These are phyloP conservation scores for Irpex lacteus DNA, from an alignment of 1,284 basidiomycete species.

Conservation along the genomic window DNA sequence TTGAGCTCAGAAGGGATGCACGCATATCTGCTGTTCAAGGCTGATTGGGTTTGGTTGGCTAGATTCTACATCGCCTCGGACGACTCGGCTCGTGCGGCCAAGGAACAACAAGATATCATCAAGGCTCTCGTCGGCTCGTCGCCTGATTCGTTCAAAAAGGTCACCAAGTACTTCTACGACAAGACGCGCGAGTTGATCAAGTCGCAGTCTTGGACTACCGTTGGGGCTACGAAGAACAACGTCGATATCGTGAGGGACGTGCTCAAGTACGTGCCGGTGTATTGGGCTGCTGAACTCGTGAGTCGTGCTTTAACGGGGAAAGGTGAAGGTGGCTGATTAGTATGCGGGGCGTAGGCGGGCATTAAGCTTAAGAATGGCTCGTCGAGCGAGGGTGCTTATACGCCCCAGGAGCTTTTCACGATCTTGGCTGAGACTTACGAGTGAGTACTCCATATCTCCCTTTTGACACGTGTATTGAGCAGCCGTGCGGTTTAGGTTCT, in stretches of 20 bases:
- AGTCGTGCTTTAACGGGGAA: conserved; percentile 22
- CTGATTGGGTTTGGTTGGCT: conserved; percentile 1
- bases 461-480: not conserved
- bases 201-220: conserved; percentile 44
- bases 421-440: conserved; percentile 68
- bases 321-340: not conserved
- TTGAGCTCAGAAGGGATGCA: not conserved
- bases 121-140: conserved; percentile 41
- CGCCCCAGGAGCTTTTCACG: conserved; percentile 57
- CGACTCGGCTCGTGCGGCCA: conserved; percentile 34
- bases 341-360: conserved; percentile 49
- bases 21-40: not conserved
- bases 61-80: conserved; percentile 59
- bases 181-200: conserved; percentile 57
- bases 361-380: conserved; percentile 67
- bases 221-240: conserved; percentile 45
- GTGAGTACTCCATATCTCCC: conserved; percentile 35
- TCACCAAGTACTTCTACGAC: conserved; percentile 58
- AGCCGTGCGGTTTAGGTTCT: conserved; percentile 43
- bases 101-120: conserved; percentile 49
- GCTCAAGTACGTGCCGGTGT: conserved; percentile 59
- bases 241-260: conserved; percentile 76
- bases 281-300: conserved; percentile 71
- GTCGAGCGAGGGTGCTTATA: conserved; percentile 52
- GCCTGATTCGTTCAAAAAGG: conserved; percentile 44